Evolutionary conservation across 1,284 basidiomycete species (phyloP), one percentile per base, ranked within the genome.

Genomic region (Anthracocystis walkeri): DNA sequence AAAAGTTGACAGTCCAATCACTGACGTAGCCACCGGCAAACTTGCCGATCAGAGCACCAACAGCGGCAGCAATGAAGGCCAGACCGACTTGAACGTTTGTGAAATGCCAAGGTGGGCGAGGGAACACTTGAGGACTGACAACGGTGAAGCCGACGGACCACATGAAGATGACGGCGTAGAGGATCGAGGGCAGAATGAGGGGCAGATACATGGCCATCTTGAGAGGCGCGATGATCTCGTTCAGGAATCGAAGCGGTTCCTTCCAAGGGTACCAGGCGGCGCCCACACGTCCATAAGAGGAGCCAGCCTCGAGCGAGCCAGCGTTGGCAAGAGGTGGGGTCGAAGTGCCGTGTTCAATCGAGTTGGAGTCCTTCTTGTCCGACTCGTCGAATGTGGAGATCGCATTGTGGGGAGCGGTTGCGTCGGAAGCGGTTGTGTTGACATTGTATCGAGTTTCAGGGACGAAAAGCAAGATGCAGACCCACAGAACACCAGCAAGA

Each of bases 101-200:
- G 52, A 86, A 86, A 23, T 27, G 46, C 77, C 82, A 86, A 7
- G 86, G 86, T 27, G 84, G 74, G 20, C 66, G 58, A n/a, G 75
- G 79, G 66, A 85, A 82, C 12, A 80, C 69, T 44, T 82, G 81
- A 6, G 86, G 85, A 35, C 68, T 68, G 45, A 83, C 75, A 35
- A 86, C 76, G 7, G 85, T 85, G 62, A 84, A 79, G 14, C 82
- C 84, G 46, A 86, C 84, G 1, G 74, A 76, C 82, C 84, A 85
- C 56, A 70, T 69, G 66, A 86, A 84, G 48, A 84, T 66, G 23
- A 78, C 77, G n/a, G 84, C 85, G 70, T 84, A 85, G 57, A 82
- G 83, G 61, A 85, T 75, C 2, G 81, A 81, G 3, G 81, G 78
- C 16, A 85, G 21, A 20, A 79, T 58, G 48, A 77, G 50, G 20